Evolutionary conservation across 2,329 filamentous ascomycete genomes (phyloP), one percentile per base, ranked within the genome.

Genomic region (Cordyceps militaris): DNA sequence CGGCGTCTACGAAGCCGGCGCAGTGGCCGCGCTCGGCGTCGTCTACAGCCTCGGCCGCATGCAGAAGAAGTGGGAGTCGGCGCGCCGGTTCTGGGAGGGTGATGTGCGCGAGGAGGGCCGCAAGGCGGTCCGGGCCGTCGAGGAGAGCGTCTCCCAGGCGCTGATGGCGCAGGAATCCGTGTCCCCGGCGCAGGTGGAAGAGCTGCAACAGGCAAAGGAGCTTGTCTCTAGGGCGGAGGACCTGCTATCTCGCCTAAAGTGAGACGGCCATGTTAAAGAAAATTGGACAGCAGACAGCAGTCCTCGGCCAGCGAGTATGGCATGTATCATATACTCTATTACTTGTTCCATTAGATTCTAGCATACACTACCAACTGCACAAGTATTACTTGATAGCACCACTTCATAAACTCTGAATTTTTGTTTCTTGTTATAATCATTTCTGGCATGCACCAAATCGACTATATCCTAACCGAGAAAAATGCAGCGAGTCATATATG

Each of bases 41-140:
- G 78, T 82, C 3, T 83, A 80, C 74, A 83, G 81, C 66, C 67
- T 86, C 58, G 73, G 76, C 43, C 74, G 80, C 50, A 75, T 87
- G 73, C 84, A 87, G 70, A 78, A 74, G 63, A 80, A 78, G 63
- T 87, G 84, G 84, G 83, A 86, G 64, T 70, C 75, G 3, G 83
- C 82, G 3, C 75, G 83, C 28, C 67, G 67, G 7, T 85, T 80
- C 65, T 87, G 84, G 84, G 81, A 87, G 66, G 81, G 79, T 1
- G 83, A 86, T 62, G 83, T 87, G n/a, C 76, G 82, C 40, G 84
- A 87, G 61, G 83, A 86, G 59, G 84, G 84, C 1, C 78, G 84
- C 63, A 85, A 85, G 68, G 81, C 83, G 5, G 76, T 87, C 7
- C 72, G 80, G 56, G 79, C 73, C 26, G 77, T 79, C 2, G 84